Evolutionary conservation across 768 basidiomycete species (phyloP), one percentile per base, ranked within the genome.

Genomic region (Calocera cornea): DNA sequence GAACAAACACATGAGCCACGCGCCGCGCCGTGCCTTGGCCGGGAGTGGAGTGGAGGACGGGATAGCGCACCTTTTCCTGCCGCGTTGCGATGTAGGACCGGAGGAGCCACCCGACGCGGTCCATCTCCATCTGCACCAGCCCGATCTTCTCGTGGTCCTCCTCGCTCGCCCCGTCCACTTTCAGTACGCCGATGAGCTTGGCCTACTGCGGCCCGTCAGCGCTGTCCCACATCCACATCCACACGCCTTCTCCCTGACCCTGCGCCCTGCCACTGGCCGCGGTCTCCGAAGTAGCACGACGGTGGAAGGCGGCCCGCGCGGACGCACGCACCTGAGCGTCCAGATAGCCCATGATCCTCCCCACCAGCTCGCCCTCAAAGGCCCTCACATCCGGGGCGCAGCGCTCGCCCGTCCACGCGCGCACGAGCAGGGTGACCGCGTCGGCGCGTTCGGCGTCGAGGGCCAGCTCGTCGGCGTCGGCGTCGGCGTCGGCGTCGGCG

Each of bases 121-220:
- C 94, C 71, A 95, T 85, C 77, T 97, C 94, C 0, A 92, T 95
- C 77, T 95, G 92, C 0, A 91, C 94, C 65, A 97, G 87, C 81
- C 92, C 88, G 36, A 95, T 90, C 71, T 92, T 82, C 69, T 94
- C 89, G 72, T 97, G 93, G 70, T 97, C 94, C 69, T 95, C 92
- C 72, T 95, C 92, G 1, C 88, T 91, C 1, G 90, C 83, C 0
- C 91, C 89, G 75, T 95, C 92, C 29, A 85, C 84, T 2, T 90
- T 83, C 34, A 97, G 77, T 8, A 76, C 63, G 83, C 79, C 73
- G 84, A 91, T 38, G 90, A 91, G 67, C 84, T 89, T 86, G 68
- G 87, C 86, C 92, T 95, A 65, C 60, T 54, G 72, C 66, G 17
- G 49, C 8, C 50, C 41, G 29, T 19, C 40, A 14, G 11, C 33